phyloP scores from a whole-genome alignment of 1,284 basidiomycete species.

The Melampsora americana region DNA sequence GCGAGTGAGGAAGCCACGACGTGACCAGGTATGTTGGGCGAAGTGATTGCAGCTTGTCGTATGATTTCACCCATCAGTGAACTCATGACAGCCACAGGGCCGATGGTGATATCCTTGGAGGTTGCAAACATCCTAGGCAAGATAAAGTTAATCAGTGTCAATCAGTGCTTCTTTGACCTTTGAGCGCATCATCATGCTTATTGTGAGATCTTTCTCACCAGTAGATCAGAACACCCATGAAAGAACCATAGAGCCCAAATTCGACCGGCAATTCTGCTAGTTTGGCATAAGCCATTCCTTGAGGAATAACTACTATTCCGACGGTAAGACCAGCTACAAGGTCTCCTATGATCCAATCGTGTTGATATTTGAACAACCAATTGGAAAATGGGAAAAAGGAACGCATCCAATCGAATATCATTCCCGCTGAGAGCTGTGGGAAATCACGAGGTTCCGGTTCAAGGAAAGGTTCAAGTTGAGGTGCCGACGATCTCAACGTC shows the following conservation, averaged over 20 bases:
- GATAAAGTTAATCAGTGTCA: constrained; percentile 4
- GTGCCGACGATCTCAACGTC: background rate
- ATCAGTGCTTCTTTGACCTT: too few relatives aligned
- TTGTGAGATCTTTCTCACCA: constrained; percentile 58
- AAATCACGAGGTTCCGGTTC: background rate
- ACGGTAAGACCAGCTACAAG: constrained; percentile 82
- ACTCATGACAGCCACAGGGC: constrained; percentile 64
- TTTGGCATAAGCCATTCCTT: constrained; percentile 64
- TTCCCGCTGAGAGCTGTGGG: background rate
- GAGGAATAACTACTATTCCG: constrained; percentile 84
- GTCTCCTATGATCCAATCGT: constrained; percentile 62
- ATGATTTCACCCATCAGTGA: constrained; percentile 28
- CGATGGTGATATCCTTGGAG: constrained; percentile 81
- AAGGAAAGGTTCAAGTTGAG: background rate
- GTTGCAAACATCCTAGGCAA: constrained; percentile 74
- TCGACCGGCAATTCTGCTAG: constrained; percentile 79
- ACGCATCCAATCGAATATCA: background rate
- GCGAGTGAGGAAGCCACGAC: constrained; percentile 2
- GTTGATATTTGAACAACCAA: constrained; percentile 4
- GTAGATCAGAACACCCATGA: constrained; percentile 79
- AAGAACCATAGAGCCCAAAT: constrained; percentile 93
- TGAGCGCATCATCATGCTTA: constrained; percentile 48
- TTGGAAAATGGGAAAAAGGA: constrained; percentile 12
- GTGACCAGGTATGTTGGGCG: constrained; percentile 1
- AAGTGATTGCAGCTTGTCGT: background rate